These are phyloP conservation scores for Evernia prunastri DNA, from an alignment of 495 filamentous ascomycete genomes.

Conservation along the genomic window DNA sequence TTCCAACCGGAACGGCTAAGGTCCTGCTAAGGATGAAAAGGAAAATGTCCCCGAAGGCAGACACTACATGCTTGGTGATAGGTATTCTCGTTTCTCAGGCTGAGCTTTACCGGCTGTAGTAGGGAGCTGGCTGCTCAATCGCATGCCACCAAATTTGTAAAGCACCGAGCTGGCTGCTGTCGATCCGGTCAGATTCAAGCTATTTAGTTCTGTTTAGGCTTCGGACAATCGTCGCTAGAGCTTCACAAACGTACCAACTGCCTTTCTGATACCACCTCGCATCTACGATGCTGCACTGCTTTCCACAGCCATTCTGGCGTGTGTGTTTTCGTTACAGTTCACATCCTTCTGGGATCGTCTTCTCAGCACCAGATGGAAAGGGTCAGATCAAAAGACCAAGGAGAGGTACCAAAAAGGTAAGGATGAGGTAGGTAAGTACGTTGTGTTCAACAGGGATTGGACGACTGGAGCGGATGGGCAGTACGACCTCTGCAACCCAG, in stretches of 20 bases:
- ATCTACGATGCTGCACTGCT: conserved; percentile 35
- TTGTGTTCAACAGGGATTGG: too few relatives aligned
- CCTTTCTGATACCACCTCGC: conserved; percentile 35
- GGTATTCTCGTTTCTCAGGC: conserved; percentile 4
- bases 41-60: not conserved
- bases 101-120: conserved; percentile 28
- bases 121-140: conserved; percentile 40
- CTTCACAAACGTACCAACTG: conserved; percentile 36
- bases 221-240: conserved; percentile 37
- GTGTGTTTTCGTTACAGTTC: too few relatives aligned
- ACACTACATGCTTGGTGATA: conserved; percentile 9
- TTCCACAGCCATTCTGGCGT: conserved; percentile 35
- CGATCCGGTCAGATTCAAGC: conserved; percentile 39
- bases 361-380: too few relatives aligned
- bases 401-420: too few relatives aligned
- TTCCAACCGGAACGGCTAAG: too few relatives aligned
- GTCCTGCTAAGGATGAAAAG: too few relatives aligned
- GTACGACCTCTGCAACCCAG: too few relatives aligned
- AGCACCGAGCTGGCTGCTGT: conserved; percentile 38
- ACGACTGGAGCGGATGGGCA: too few relatives aligned
- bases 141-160: conserved; percentile 43
- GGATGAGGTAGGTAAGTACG: too few relatives aligned
- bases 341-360: too few relatives aligned
- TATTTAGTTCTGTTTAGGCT: conserved; percentile 33
- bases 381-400: too few relatives aligned